Conservation (phyloP, 257 asterid species). For the Nicotiana obtusifolia region DNA sequence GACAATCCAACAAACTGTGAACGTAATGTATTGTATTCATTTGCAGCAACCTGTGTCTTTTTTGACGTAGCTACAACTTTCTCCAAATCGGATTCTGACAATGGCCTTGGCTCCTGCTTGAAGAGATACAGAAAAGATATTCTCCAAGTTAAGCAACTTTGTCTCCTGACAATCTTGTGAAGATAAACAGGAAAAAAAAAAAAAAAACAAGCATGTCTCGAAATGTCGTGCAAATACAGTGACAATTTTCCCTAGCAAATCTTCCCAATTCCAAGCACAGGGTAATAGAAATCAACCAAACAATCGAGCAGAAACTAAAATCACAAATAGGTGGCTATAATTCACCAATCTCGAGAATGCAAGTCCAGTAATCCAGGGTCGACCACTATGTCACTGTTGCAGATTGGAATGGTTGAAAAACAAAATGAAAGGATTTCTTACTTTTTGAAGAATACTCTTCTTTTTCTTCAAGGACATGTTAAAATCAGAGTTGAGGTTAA, state of each 20-base stretch:
- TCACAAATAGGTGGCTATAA: background rate
- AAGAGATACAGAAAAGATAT: background rate
- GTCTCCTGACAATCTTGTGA: background rate
- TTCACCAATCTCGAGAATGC: background rate
- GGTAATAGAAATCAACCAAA: background rate
- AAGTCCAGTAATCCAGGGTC: background rate
- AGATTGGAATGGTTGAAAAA: background rate
- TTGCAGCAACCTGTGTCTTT: conserved; percentile 66
- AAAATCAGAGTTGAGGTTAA: background rate
- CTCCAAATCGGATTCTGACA: conserved; percentile 61
- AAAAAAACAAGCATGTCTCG: background rate
- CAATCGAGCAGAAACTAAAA: background rate
- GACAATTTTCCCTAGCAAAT: background rate
- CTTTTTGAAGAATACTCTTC: background rate
- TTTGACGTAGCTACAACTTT: conserved; percentile 50
- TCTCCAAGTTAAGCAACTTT: background rate
- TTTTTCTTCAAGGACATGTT: background rate
- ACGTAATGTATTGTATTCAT: conserved; percentile 48
- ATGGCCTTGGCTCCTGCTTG: conserved; percentile 51
- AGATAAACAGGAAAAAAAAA: background rate
- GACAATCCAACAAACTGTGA: conserved; percentile 37
- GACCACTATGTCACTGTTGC: background rate
- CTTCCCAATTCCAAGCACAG: background rate
- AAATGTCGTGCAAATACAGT: background rate
- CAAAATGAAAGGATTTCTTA: background rate